phyloP scores from a whole-genome alignment of 805 yeast genomes.

The Helenozyma baotianmanensis region DNA sequence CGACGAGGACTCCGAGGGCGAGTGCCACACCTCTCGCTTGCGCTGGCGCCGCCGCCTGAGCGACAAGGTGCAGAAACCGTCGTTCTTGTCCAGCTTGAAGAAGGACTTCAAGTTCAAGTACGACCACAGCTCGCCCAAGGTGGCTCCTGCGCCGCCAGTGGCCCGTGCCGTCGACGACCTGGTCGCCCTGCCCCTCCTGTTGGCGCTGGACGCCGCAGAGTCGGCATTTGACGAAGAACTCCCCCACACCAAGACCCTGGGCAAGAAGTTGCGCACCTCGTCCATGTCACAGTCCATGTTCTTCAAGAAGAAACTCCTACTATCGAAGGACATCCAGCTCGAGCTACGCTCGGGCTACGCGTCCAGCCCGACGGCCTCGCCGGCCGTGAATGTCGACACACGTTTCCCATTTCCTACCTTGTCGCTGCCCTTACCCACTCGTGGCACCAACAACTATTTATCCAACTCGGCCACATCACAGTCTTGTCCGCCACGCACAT shows the following conservation, averaged over 20 bases:
- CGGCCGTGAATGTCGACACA: conserved; percentile 1
- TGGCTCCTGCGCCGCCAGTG: conserved; percentile 1
- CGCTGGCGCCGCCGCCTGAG: conserved; percentile 15
- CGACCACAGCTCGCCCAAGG: conserved; percentile 8
- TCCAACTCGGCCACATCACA: background rate
- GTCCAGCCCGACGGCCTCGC: conserved; percentile 1
- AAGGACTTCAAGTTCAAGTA: conserved; percentile 16
- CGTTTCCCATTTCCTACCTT: conserved; percentile 6
- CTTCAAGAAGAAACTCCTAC: conserved; percentile 27
- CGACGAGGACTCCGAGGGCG: conserved; percentile 36
- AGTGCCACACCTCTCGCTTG: conserved; percentile 8
- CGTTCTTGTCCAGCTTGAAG: conserved; percentile 11
- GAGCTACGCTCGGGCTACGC: conserved; percentile 23
- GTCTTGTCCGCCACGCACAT: conserved; percentile 3
- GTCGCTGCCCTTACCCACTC: conserved; percentile 2
- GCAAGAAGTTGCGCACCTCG: conserved; percentile 13
- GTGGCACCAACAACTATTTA: conserved; percentile 2
- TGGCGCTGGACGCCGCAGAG: conserved; percentile 8
- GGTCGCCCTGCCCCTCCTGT: conserved; percentile 24
- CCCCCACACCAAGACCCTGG: conserved; percentile 4
- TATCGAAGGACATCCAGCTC: conserved; percentile 36
- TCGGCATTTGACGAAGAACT: conserved; percentile 1
- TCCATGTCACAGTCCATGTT: conserved; percentile 23
- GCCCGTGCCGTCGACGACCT: conserved; percentile 12
- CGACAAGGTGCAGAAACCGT: conserved; percentile 12